Percentiles rank a stretch among this genome's conserved stretches.
Conservation (phyloP, 495 filamentous ascomycete species). For the Penicillium alfredii region DNA sequence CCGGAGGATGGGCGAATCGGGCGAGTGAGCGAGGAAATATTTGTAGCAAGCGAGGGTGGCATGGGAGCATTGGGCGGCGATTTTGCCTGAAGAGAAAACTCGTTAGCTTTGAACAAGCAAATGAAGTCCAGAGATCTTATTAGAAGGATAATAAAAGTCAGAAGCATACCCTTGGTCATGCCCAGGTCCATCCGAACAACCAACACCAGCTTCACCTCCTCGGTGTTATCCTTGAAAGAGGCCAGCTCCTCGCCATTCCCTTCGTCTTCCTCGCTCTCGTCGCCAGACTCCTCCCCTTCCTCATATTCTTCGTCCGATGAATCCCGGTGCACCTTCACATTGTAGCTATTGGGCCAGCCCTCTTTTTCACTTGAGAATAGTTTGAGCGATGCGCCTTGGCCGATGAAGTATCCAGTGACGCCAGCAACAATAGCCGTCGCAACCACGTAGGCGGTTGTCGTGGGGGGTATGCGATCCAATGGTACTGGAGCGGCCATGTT, state of each 20-base stretch:
- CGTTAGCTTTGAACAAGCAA: too few species aligned
- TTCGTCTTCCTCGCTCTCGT: conserved; percentile 36
- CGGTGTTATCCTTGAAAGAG: conserved; percentile 46
- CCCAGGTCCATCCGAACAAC: conserved; percentile 90
- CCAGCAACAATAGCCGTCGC: conserved; percentile 60
- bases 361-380: conserved; percentile 44
- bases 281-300: conserved; percentile 17
- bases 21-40: conserved; percentile 53
- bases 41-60: conserved; percentile 97
- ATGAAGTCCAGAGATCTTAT: not conserved
- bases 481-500: conserved; percentile 37
- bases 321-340: conserved; percentile 43
- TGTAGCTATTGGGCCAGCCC: conserved; percentile 48
- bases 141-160: conserved; percentile 4
- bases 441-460: conserved; percentile 48
- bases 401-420: conserved; percentile 60
- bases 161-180: conserved; percentile 80
- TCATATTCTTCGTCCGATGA: conserved; percentile 39
- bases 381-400: conserved; percentile 44
- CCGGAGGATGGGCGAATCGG: conserved; percentile 58
- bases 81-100: conserved; percentile 92
- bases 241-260: conserved; percentile 39
- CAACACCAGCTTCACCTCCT: conserved; percentile 91
- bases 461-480: conserved; percentile 37
- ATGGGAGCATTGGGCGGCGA: conserved; percentile 93